These are phyloP conservation scores for Metarhizium anisopliae DNA, from an alignment of 2,329 filamentous ascomycete genomes.

Conservation along the genomic window DNA sequence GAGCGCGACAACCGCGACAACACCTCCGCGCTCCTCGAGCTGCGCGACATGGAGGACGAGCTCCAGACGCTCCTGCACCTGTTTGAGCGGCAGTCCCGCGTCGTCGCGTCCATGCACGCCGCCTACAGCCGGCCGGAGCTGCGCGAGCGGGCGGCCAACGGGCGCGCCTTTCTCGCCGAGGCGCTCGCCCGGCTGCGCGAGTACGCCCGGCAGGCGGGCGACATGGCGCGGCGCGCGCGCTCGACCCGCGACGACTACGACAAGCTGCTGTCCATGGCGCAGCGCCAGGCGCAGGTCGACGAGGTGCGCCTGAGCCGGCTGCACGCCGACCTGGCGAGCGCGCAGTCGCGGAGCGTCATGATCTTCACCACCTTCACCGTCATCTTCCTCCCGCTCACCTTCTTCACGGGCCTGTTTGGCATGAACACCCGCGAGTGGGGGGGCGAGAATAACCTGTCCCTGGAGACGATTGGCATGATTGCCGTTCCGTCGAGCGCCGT, in stretches of 20 bases:
- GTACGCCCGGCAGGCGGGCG: conserved; percentile 42
- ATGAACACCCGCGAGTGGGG: conserved; percentile 58
- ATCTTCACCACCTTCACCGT: conserved; percentile 57
- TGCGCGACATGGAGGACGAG: conserved; percentile 57
- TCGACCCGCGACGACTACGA: conserved; percentile 53
- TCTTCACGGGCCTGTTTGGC: conserved; percentile 57
- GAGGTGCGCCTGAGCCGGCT: conserved; percentile 54
- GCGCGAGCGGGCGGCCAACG: conserved; percentile 31
- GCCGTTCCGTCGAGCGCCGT: conserved; percentile 38
- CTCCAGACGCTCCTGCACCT: conserved; percentile 46
- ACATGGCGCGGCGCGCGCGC: conserved; percentile 51
- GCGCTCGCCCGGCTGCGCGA: conserved; percentile 44
- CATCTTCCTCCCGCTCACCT: conserved; percentile 54
- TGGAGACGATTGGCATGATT: conserved; percentile 37
- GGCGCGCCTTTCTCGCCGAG: conserved; percentile 41
- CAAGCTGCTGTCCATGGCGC: conserved; percentile 57
- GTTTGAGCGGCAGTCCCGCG: conserved; percentile 46
- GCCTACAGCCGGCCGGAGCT: conserved; percentile 34
- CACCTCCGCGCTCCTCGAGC: conserved; percentile 52
- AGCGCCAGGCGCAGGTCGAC: conserved; percentile 57
- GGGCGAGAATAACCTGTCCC: conserved; percentile 32
- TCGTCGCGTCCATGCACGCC: conserved; percentile 38
- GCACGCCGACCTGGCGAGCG: conserved; percentile 53
- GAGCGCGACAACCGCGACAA: conserved; percentile 53
- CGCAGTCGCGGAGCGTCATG: conserved; percentile 54